Evolutionary conservation across 139 green algal genomes (phyloP).

Genomic region (Pseudopediastrum boryanum): DNA sequence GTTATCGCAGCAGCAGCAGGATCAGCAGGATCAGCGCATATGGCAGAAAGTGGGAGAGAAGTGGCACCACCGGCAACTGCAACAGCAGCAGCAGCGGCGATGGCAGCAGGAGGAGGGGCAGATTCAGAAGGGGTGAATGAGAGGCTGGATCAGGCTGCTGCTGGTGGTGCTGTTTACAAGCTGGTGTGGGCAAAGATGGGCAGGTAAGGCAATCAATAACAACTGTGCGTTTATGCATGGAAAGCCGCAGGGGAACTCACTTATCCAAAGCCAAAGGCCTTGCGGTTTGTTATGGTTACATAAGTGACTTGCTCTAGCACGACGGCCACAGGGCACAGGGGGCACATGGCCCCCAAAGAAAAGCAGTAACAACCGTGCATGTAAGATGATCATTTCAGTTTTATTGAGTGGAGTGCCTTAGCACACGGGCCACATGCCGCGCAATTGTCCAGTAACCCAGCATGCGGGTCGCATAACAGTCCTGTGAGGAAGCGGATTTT

Average conservation of each 20-base stretch:
- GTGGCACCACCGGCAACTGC: neutral
- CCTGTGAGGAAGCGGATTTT: too few relatives aligned
- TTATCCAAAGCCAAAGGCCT: neutral
- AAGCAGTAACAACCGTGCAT: too few relatives aligned
- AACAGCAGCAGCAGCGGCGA: conserved; percentile 7
- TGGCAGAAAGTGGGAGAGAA: neutral
- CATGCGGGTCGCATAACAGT: too few relatives aligned
- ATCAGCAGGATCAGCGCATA: neutral
- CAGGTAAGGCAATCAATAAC: neutral
- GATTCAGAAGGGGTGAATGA: too few relatives aligned
- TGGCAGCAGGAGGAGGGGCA: too few relatives aligned
- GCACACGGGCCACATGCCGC: too few relatives aligned
- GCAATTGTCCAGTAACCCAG: too few relatives aligned
- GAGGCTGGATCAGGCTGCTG: neutral
- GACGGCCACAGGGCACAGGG: too few relatives aligned
- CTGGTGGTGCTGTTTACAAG: neutral
- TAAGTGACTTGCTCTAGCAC: too few relatives aligned
- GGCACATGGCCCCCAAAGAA: too few relatives aligned
- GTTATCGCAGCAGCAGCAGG: neutral
- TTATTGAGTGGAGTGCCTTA: too few relatives aligned
- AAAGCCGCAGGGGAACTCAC: neutral
- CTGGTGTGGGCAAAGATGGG: conserved; percentile 25
- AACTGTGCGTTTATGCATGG: neutral
- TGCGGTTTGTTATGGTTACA: neutral
- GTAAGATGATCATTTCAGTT: too few relatives aligned